Evolutionary conservation across 129 eudicot genomes (phyloP).

Genomic region (sunflower (Helianthus annuus)): DNA sequence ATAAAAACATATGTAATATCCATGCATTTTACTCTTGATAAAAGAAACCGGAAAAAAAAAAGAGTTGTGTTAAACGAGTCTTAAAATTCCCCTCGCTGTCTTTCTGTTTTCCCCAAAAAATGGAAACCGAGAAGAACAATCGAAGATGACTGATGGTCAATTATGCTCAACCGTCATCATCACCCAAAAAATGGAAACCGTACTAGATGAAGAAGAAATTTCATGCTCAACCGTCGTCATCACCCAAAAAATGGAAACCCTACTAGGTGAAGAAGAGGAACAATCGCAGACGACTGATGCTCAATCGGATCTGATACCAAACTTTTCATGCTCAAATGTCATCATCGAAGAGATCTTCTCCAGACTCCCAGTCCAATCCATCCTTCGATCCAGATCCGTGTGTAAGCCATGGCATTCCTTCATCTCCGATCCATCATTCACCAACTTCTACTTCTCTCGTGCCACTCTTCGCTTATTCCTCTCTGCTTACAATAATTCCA

Average conservation of each 20-base stretch:
- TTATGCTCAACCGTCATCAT: too few species aligned
- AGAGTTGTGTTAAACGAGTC: too few species aligned
- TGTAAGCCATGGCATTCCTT: conserved; percentile 13
- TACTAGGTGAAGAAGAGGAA: neutral
- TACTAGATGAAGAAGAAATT: neutral
- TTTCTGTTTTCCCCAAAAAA: too few species aligned
- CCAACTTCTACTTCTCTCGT: conserved; percentile 7
- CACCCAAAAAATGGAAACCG: neutral
- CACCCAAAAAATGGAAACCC: neutral
- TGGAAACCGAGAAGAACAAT: too few species aligned
- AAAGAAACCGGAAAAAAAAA: too few species aligned
- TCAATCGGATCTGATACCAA: neutral
- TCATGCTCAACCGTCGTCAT: too few species aligned
- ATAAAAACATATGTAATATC: too few species aligned
- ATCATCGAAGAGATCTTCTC: conserved; percentile 9
- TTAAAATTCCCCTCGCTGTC: too few species aligned
- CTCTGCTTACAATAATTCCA: neutral
- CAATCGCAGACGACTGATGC: neutral
- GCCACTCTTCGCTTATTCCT: neutral
- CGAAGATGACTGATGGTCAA: too few species aligned
- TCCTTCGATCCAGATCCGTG: conserved; percentile 5
- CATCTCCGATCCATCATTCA: conserved; percentile 10
- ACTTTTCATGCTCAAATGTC: neutral
- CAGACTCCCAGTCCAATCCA: conserved; percentile 1
- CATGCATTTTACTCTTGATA: too few species aligned